Evolutionary conservation across 2,329 filamentous ascomycete species (phyloP), one percentile per base, ranked within the genome.

Genomic region (Phialemonium atrogriseum): DNA sequence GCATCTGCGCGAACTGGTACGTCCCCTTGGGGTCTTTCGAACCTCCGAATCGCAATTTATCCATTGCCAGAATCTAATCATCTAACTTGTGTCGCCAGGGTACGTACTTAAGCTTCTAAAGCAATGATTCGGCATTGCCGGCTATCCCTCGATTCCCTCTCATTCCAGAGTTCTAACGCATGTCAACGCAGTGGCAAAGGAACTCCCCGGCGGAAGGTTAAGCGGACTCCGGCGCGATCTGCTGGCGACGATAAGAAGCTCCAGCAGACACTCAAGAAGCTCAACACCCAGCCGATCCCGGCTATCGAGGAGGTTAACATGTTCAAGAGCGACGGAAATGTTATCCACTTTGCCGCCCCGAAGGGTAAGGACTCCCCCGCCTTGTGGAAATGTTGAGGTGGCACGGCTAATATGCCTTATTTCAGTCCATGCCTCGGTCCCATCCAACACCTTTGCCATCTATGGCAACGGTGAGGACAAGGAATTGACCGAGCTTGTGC

Each of bases 251-350:
- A 98, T 81, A 96, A 95, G 85, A 98, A 98, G 80, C 85, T 98
- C 46, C 91, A 98, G 73, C 78, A 81, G 42, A 72, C 86, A 42
- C 77, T 98, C 49, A 98, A 98, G 84, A 98, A 98, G 83, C 80
- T 98, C 64, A 96, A 96, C 69, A 89, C 94, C 38, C 91, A 98
- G 78, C 91, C 91, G 55, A 96, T 98, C 68, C 88, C 94, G 73
- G 86, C 84, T 48, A 98, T 98, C 55, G 91, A 98, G 80, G 91
- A 98, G 75, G 91, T 98, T 64, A 98, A 98, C 82, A 98, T 98
- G 91, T 98, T 98, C 82, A 98, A 98, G 84, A 83, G 84, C 60
- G 91, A 98, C 62, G 91, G 91, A 65, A 98, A 98, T 66, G 91
- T 98, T 64, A 96, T 98, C 58, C 91, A 98, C 78, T 98, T 98